Evolutionary conservation across 441 rosid genomes (phyloP).

Genomic region (Pelargonium cotyledonis): DNA sequence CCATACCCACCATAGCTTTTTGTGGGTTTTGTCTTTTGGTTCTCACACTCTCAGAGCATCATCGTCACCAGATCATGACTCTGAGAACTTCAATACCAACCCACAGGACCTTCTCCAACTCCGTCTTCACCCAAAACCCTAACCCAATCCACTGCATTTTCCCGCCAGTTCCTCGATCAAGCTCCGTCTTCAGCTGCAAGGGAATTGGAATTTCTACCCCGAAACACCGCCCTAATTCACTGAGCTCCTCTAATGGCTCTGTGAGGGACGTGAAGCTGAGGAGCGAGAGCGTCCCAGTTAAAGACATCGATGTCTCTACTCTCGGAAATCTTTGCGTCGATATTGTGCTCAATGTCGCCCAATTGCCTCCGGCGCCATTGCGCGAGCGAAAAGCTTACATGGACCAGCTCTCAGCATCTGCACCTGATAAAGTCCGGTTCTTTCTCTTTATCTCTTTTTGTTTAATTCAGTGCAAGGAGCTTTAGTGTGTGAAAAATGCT

Average conservation of each 20-base stretch:
- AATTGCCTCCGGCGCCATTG: conserved; percentile 60
- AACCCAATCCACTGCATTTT: conserved; percentile 15
- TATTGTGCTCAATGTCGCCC: conserved; percentile 72
- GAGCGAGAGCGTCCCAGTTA: conserved; percentile 26
- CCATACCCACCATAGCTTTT: too few species aligned
- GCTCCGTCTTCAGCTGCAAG: conserved; percentile 25
- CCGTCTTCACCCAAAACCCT: conserved; percentile 30
- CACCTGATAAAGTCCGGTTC: conserved; percentile 68
- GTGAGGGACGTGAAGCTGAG: conserved; percentile 12
- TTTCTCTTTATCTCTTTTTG: not conserved
- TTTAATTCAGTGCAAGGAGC: not conserved
- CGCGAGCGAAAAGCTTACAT: conserved; percentile 55
- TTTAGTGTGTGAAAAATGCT: not conserved
- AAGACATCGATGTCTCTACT: conserved; percentile 71
- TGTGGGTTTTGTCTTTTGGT: too few species aligned
- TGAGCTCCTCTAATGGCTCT: conserved; percentile 20
- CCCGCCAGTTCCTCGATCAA: conserved; percentile 16
- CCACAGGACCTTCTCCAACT: conserved; percentile 8
- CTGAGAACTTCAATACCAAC: conserved; percentile 30
- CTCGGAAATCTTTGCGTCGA: conserved; percentile 93
- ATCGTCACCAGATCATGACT: conserved; percentile 49
- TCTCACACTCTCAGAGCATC: conserved; percentile 12
- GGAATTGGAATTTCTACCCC: conserved; percentile 30
- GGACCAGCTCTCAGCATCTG: conserved; percentile 61
- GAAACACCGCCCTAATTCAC: conserved; percentile 20